These are phyloP conservation scores for Trichoderma lentiforme DNA, from an alignment of 2,329 filamentous ascomycete genomes.

Conservation along the genomic window DNA sequence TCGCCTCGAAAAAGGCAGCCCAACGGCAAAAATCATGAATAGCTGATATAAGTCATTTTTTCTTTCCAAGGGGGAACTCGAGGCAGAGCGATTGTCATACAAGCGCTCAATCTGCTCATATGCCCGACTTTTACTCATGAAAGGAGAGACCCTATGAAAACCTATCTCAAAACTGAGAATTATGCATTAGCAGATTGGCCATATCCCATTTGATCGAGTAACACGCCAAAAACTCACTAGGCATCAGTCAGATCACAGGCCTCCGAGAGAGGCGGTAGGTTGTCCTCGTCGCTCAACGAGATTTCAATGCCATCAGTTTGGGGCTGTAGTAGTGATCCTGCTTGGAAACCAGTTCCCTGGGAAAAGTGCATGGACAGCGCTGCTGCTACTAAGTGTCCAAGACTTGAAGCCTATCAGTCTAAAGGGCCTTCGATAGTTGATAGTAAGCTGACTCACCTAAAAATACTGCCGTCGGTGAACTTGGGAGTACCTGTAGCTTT, in stretches of 20 bases:
- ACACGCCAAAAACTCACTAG: neutral
- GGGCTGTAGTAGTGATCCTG: neutral
- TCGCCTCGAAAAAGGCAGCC: neutral
- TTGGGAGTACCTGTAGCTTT: neutral
- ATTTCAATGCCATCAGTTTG: neutral
- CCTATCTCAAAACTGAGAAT: neutral
- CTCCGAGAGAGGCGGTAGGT: neutral
- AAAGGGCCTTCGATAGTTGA: neutral
- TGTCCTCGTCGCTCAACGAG: neutral
- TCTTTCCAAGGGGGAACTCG: neutral
- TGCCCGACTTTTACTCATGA: constrained; percentile 2
- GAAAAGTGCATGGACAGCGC: constrained; percentile 11
- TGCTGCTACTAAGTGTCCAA: constrained; percentile 14
- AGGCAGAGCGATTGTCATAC: neutral
- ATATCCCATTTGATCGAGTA: neutral
- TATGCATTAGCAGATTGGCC: neutral
- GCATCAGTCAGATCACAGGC: neutral
- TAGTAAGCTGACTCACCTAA: neutral
- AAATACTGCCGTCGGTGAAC: constrained; percentile 14
- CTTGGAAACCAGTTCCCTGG: neutral
- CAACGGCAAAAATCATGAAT: neutral
- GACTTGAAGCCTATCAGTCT: neutral
- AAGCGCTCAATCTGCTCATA: constrained; percentile 3
- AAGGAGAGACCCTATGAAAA: constrained; percentile 7
- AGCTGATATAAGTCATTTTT: neutral